Evolutionary conservation across 1,139 yeast genomes (phyloP), one percentile per base, ranked within the genome.

Genomic region (Nakaseomyces glabratus): DNA sequence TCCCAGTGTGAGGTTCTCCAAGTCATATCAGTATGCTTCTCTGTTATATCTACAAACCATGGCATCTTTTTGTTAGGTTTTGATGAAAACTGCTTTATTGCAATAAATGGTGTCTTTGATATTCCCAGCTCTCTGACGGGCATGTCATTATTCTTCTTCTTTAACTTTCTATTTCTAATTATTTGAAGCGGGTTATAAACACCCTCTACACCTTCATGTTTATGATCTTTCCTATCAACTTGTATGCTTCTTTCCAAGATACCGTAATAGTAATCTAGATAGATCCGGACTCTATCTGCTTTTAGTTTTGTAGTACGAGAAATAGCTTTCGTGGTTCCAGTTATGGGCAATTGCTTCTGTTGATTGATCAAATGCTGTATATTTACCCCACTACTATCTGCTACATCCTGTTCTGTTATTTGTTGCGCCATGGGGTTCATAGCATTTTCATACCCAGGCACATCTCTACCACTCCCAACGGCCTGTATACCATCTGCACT

Each of bases 151-250:
- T 68, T 61, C 45, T 68, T 70, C 43, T 68, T 66, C 44, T 71
- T 55, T 8, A 77, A 53, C 39, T 66, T 65, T 37, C 95, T 63
- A 55, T 85, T 81, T 41, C 96, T 62, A 23, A 85, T 72, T 13
- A 77, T 69, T 52, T 82, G 95, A 31, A 85, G 61, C 1, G 95
- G 95, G 51, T 85, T 85, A 58, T 79, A 85, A 2, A 72, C 70
- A 1, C 80, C 82, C 41, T 77, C 85, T 2, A 79, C 70, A 1
- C 72, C 58, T 24, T 38, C 45, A 35, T 49, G 56, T 20, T 40
- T 37, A 22, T 38, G 40, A 6, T 36, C 39, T 10, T 32, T 40
- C 9, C 36, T 39, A 12, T 40, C 47, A 13, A 44, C 34, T 4
- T 39, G 33, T 3, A 48, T 36, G 23, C 42, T 46, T 26, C 47